These are phyloP conservation scores for Melocanna baccifera DNA, from an alignment of 176 grass and related monocot genomes.

Conservation along the genomic window DNA sequence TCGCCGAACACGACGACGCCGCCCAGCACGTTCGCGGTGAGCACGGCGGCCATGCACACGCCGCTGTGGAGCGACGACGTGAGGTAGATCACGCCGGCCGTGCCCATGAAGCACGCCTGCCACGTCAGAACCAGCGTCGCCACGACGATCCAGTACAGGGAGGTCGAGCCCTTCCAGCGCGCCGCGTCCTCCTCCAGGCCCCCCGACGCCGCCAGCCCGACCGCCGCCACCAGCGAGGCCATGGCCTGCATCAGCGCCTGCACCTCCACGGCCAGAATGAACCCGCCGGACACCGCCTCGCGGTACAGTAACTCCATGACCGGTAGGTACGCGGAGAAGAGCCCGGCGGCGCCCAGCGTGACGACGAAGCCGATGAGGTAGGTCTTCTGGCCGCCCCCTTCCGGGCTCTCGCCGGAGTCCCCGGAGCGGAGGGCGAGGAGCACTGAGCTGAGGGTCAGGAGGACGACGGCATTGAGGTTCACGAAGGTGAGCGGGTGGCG, in stretches of 20 bases:
- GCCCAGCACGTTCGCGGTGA: constrained; percentile 62
- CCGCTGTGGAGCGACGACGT: constrained; percentile 81
- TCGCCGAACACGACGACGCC: constrained; percentile 75
- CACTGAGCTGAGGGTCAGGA: constrained; percentile 67
- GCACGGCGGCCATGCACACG: constrained; percentile 84
- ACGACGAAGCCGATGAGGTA: constrained; percentile 69
- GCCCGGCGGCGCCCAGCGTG: constrained; percentile 61
- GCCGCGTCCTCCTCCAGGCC: constrained; percentile 38
- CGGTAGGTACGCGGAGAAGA: constrained; percentile 77
- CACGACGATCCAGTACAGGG: constrained; percentile 61
- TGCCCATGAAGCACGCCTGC: constrained; percentile 98
- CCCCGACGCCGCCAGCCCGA: constrained; percentile 34
- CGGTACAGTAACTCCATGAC: constrained; percentile 80
- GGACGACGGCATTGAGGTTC: constrained; percentile 76
- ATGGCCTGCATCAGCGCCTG: constrained; percentile 77
- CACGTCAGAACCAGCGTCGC: constrained; percentile 52
- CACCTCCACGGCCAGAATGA: constrained; percentile 67
- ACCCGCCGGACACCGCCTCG: constrained; percentile 37
- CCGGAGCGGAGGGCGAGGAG: constrained; percentile 63
- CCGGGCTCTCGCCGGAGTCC: constrained; percentile 35
- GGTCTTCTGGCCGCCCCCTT: constrained; percentile 11
- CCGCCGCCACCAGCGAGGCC: constrained; percentile 39
- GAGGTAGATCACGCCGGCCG: constrained; percentile 74
- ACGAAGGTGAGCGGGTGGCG: constrained; percentile 77
- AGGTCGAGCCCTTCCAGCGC: constrained; percentile 38